Conservation (phyloP, 2,329 filamentous ascomycete genomes). For the Thielaviopsis cerberus region DNA sequence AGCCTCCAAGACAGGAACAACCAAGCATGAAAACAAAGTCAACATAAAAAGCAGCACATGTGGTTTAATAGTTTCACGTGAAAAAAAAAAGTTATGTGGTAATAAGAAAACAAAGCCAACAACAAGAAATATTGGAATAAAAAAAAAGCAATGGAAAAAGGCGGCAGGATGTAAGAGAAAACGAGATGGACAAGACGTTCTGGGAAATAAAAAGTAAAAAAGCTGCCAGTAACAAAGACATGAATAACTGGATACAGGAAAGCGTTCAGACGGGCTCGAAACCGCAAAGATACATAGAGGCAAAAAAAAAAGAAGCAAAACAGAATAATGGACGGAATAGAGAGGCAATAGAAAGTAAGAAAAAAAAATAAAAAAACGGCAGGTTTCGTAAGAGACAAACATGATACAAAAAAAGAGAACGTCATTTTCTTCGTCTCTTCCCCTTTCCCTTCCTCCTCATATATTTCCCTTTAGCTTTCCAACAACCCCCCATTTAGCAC, state of each 20-base stretch:
- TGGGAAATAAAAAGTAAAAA: background rate
- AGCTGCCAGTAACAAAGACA: constrained; percentile 4
- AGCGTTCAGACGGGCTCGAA: too few species aligned
- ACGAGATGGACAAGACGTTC: too few species aligned
- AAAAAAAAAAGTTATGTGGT: background rate
- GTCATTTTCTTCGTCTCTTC: background rate
- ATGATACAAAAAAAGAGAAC: constrained; percentile 2
- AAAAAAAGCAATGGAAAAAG: background rate
- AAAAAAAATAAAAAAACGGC: background rate
- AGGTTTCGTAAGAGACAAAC: constrained; percentile 1
- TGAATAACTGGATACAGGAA: constrained; percentile 3
- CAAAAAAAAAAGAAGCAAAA: background rate
- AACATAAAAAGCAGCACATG: background rate
- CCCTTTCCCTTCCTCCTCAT: too few species aligned
- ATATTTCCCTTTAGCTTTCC: too few species aligned
- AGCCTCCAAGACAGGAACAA: background rate
- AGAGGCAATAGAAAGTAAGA: constrained; percentile 3
- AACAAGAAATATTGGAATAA: background rate
- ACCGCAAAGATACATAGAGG: too few species aligned
- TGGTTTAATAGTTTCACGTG: background rate
- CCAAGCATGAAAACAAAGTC: background rate
- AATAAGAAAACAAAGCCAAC: background rate
- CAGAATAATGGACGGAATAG: constrained; percentile 10
- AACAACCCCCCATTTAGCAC: background rate
- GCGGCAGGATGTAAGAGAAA: background rate